These are phyloP conservation scores for Blakeslea trispora DNA, from an alignment of 371 early-diverging fungal species.

Conservation along the genomic window DNA sequence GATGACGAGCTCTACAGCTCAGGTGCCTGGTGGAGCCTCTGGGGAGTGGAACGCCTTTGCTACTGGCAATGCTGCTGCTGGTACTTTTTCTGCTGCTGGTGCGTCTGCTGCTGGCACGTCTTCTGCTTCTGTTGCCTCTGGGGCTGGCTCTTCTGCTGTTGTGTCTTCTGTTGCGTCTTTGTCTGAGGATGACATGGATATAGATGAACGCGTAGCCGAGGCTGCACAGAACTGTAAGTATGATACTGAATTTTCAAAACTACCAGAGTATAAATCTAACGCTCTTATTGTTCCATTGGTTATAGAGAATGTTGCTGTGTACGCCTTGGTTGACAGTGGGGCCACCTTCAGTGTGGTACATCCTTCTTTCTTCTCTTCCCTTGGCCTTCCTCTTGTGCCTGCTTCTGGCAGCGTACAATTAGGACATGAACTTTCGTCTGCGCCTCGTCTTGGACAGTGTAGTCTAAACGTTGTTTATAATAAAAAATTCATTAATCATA, in stretches of 20 bases:
- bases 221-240: conserved; percentile 12
- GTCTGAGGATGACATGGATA: not conserved
- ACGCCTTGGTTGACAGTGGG: conserved; percentile 10
- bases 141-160: too few species aligned
- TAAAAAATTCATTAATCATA: conserved; percentile 9
- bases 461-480: conserved; percentile 8
- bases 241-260: not conserved
- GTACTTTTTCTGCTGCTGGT: too few species aligned
- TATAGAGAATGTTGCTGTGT: conserved; percentile 8
- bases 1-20: too few species aligned
- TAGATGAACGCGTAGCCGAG: not conserved
- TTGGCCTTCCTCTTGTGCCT: not conserved
- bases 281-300: conserved; percentile 4
- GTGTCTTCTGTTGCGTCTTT: too few species aligned
- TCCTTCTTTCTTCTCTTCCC: not conserved
- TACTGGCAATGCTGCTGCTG: too few species aligned
- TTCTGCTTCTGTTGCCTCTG: not conserved
- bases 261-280: conserved; percentile 4
- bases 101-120: too few species aligned
- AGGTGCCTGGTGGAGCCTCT: too few species aligned
- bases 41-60: too few species aligned
- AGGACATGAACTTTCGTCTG: not conserved
- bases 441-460: not conserved
- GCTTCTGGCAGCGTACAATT: conserved; percentile 1
- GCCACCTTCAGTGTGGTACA: conserved; percentile 4